Base-by-base conservation (phyloP, 768 basidiomycete genomes). In the Mrakia hoshinonis region DNA sequence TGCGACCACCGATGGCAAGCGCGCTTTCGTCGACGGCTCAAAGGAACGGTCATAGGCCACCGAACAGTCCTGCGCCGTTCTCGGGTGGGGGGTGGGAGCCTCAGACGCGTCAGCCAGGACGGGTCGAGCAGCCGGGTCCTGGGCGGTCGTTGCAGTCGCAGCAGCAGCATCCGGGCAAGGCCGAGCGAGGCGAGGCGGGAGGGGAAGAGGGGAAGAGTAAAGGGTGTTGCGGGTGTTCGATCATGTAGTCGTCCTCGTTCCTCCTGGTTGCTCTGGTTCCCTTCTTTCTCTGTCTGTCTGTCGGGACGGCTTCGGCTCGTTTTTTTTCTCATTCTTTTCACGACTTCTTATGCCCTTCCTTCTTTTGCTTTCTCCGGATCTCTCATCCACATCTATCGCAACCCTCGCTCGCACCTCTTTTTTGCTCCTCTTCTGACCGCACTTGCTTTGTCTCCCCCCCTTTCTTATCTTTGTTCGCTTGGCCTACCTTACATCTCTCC, bases 141-240 rank as follows among this genome's bases (percentile, higher is more conserved):
- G 7, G 43, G n/a, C n/a, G n/a, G n/a, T n/a, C n/a, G n/a, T n/a
- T n/a, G n/a, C n/a, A n/a, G 6, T 43, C 43, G 43, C 43, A 7
- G 43, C 7, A 43, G 43, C 43, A 43, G 43, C 7, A 43, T 6
- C 43, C 6, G 48, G n/a, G 49, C 34, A 39, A 46, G 36, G 2
- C 34, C 34, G 61, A 62, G 31, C 58, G 7, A 38, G 9, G 1
- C 18, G 31, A 31, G 31, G 58, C 34, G 13, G 31, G 36, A 38
- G 34, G 36, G 10, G 34, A 10, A 6, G 20, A 38, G 34, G 15
- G 13, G 7, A 61, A 61, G 34, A 39, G 58, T 43, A 15, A 6
- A 5, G 55, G 55, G 55, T 60, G 55, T 22, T 61, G 58, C 36
- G 58, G 36, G 3, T 61, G 58, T 20, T 61, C 47, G 47, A 66